A percentile compares a stretch with the other conserved stretches of the same genome.
These are phyloP conservation scores for Ampelocalamus luodianensis DNA, from an alignment of 176 grass and related monocot species.

Conservation along the genomic window DNA sequence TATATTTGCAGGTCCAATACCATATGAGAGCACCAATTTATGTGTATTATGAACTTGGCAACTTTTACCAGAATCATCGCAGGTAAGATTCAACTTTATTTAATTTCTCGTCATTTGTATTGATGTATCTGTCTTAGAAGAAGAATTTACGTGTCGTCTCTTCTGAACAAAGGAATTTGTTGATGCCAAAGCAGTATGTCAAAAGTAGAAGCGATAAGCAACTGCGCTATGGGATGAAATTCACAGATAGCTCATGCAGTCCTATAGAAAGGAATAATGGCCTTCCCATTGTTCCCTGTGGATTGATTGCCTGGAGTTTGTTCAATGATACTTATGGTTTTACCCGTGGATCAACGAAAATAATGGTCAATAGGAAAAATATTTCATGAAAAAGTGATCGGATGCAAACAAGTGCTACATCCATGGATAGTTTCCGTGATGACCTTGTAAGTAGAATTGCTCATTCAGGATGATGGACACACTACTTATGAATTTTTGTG, in stretches of 20 bases:
- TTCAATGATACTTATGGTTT: constrained; percentile 97
- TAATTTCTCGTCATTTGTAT: constrained; percentile 13
- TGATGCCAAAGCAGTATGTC: constrained; percentile 60
- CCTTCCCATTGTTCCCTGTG: constrained; percentile 83
- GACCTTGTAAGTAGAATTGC: too few relatives aligned
- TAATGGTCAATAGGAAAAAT: constrained; percentile 77
- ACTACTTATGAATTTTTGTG: too few relatives aligned
- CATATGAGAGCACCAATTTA: constrained; percentile 89
- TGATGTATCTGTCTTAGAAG: neutral
- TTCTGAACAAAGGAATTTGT: constrained; percentile 36
- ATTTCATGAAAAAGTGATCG: constrained; percentile 94
- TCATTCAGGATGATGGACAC: too few relatives aligned
- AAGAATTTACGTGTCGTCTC: neutral
- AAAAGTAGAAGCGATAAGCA: constrained; percentile 94
- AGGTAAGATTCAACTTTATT: constrained; percentile 52
- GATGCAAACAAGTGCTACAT: too few relatives aligned
- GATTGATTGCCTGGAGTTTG: constrained; percentile 94
- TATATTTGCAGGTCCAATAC: constrained; percentile 63
- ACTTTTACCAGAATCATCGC: constrained; percentile 97
- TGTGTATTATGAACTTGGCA: constrained; percentile 95
- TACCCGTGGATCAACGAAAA: constrained; percentile 45
- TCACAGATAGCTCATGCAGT: constrained; percentile 59
- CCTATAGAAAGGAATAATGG: constrained; percentile 63
- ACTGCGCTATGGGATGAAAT: constrained; percentile 58
- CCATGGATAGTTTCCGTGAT: too few relatives aligned